Percentiles rank a stretch among this genome's conserved stretches.
These are phyloP conservation scores for Pythium rishiriense DNA, from an alignment of 352 stramenopile species.

Conservation along the genomic window DNA sequence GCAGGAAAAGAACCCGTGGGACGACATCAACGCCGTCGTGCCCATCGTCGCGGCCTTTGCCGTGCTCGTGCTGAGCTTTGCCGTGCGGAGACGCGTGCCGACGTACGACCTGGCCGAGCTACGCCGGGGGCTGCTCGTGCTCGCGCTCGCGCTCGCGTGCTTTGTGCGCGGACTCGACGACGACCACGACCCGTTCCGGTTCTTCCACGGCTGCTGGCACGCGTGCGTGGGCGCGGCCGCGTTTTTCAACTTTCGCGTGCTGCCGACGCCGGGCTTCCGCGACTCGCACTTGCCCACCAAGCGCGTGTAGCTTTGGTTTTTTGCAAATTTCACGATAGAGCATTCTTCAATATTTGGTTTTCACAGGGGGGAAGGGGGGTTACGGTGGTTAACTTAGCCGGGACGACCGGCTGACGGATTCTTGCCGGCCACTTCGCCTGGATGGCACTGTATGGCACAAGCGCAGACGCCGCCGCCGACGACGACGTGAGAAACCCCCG, in stretches of 20 bases:
- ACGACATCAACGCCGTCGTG: slow-evolving; percentile 51
- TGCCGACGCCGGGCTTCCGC: slow-evolving; percentile 33
- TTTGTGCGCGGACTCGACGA: slow-evolving; percentile 71
- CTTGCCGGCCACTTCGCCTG: slow-evolving; percentile 4
- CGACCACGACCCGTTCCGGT: slow-evolving; percentile 70
- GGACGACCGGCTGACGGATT: neutral
- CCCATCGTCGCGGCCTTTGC: slow-evolving; percentile 51
- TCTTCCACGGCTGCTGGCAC: slow-evolving; percentile 86
- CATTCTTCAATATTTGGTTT: neutral
- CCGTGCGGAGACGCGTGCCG: slow-evolving; percentile 40
- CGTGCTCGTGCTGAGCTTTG: slow-evolving; percentile 46
- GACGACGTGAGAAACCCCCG: neutral
- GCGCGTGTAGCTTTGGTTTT: neutral
- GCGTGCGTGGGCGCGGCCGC: slow-evolving; percentile 66
- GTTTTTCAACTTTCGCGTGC: slow-evolving; percentile 73
- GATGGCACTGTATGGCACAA: slow-evolving; percentile 30
- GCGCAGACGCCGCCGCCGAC: slow-evolving; percentile 1
- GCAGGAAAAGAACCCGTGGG: slow-evolving; percentile 82
- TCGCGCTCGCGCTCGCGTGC: slow-evolving; percentile 50
- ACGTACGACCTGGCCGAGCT: slow-evolving; percentile 58
- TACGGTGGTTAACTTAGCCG: slow-evolving; percentile 22
- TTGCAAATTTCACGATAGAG: neutral
- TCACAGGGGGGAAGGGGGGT: neutral
- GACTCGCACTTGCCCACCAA: slow-evolving; percentile 23
- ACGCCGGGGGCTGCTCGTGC: slow-evolving; percentile 44